Conservation (phyloP, 1,284 basidiomycete genomes). For the Rhodotorula sp. region DNA sequence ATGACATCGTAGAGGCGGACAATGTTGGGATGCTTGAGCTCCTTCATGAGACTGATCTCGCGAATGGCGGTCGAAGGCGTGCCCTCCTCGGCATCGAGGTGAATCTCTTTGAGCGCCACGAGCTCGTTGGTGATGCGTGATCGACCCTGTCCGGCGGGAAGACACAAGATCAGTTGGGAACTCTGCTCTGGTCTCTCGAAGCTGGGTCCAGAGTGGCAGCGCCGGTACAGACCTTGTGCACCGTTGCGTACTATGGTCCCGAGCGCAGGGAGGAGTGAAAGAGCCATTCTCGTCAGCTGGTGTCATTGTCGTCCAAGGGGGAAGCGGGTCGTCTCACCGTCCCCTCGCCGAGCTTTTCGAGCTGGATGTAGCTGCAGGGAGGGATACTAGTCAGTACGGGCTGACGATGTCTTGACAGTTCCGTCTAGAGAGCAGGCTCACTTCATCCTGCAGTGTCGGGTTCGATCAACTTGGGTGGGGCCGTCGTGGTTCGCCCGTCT, state of each 20-base stretch:
- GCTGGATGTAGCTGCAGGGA: conserved; percentile 40
- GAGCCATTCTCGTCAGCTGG: background rate
- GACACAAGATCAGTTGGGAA: background rate
- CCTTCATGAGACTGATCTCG: conserved; percentile 95
- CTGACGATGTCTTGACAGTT: background rate
- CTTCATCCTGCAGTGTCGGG: background rate
- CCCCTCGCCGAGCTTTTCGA: conserved; percentile 52
- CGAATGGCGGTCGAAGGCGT: conserved; percentile 92
- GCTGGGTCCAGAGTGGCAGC: no score
- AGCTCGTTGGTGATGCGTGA: conserved; percentile 80
- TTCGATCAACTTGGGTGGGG: background rate
- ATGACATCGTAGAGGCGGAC: conserved; percentile 97
- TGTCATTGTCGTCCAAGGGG: background rate
- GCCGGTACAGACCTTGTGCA: conserved; percentile 60
- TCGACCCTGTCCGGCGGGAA: conserved; percentile 40
- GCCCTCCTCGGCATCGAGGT: conserved; percentile 91
- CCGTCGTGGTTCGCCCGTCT: no score
- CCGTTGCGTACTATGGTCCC: conserved; percentile 34
- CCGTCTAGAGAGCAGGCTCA: background rate
- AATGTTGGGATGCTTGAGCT: conserved; percentile 91
- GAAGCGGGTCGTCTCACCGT: conserved; percentile 32
- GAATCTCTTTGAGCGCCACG: conserved; percentile 86
- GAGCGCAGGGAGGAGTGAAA: background rate
- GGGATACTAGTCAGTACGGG: background rate
- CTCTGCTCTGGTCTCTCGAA: background rate